Base-by-base conservation (phyloP, 2,329 filamentous ascomycete species). In the Colletotrichum shisoi region DNA sequence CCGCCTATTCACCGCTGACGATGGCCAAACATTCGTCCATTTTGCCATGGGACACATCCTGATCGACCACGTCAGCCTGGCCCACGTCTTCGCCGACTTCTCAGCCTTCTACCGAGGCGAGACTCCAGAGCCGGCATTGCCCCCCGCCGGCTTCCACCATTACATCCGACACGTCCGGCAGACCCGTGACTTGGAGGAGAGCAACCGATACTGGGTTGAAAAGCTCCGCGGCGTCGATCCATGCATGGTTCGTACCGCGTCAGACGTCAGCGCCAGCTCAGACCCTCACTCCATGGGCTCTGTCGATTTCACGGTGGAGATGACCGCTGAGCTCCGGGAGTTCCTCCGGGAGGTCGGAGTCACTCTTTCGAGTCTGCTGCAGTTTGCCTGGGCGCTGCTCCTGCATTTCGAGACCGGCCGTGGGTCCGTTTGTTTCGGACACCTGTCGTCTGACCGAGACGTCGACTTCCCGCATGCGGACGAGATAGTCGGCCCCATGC, bases 41-140 rank as follows among this genome's bases (percentile, higher is more conserved):
- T 44, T 67, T 1, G 31, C 63, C 8, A 63, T 67, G 53, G 60
- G 39, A 0, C 64, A 67, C 4, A 46, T 67, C 0, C 31, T 59
- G 4, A 63, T 67, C 13, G 64, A 67, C 40, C 64, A 67, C 17
- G 64, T 67, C 11, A 67, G 64, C 42, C 31, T 67, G 9, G n/a
- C 19, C 17, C 60, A 64, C 48, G 42, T 67, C 13, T 54, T 63
- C 1, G 17, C n/a, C 0, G 60, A 64, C 11, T 67, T 59, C n/a
- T 4, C 34, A 0, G 15, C n/a, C 13, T 37, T 67, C 17, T 54
- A 54, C n/a, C 24, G 27, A 15, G 48, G 42, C 9, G 21, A 49
- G 3, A 44, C 7, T 0, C 45, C 59, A 1, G 21, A 11, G 8
- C 62, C 62, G 11, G 52, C 27, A 2, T 15, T 19, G 4, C n/a